Percentiles rank a stretch among this genome's conserved stretches.
These are phyloP conservation scores for Pisolithus orientalis DNA, from an alignment of 768 basidiomycete species.

Conservation along the genomic window DNA sequence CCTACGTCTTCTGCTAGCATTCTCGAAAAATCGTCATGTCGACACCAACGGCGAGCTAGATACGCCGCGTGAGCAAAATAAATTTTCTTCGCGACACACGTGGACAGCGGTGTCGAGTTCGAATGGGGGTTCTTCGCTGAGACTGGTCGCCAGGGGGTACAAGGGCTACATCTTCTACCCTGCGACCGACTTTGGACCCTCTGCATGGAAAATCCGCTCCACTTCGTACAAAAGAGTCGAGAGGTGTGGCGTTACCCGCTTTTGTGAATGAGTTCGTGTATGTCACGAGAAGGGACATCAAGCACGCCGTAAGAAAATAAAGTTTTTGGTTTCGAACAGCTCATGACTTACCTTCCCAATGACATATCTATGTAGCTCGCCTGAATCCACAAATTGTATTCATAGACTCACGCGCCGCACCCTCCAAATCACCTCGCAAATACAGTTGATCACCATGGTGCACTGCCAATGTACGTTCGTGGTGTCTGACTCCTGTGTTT, in stretches of 20 bases:
- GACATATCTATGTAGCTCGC: constrained; percentile 71
- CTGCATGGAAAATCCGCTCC: constrained; percentile 44
- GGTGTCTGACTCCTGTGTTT: constrained; percentile 72
- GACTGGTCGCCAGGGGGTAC: constrained; percentile 29
- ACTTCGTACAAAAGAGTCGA: constrained; percentile 90
- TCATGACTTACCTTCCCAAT: constrained; percentile 73
- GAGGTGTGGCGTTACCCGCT: constrained; percentile 80
- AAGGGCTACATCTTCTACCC: constrained; percentile 1
- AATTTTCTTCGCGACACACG: constrained; percentile 94
- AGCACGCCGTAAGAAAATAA: constrained; percentile 93
- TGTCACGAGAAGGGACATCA: constrained; percentile 90
- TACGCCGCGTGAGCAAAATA: constrained; percentile 91
- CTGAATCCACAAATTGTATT: constrained; percentile 85
- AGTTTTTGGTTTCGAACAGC: not conserved
- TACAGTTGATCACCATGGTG: constrained; percentile 91
- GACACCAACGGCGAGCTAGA: constrained; percentile 83
- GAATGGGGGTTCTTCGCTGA: constrained; percentile 76
- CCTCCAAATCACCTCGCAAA: constrained; percentile 85
- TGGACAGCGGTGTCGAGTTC: constrained; percentile 96
- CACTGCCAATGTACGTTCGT: constrained; percentile 75
- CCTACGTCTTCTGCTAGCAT: constrained; percentile 93
- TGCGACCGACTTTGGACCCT: constrained; percentile 13
- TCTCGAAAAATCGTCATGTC: constrained; percentile 88
- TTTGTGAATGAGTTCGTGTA: constrained; percentile 99
- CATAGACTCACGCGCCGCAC: constrained; percentile 87